Evolutionary conservation across 2,329 filamentous ascomycete genomes (phyloP), one percentile per base, ranked within the genome.

Genomic region (Diatrype stigma): DNA sequence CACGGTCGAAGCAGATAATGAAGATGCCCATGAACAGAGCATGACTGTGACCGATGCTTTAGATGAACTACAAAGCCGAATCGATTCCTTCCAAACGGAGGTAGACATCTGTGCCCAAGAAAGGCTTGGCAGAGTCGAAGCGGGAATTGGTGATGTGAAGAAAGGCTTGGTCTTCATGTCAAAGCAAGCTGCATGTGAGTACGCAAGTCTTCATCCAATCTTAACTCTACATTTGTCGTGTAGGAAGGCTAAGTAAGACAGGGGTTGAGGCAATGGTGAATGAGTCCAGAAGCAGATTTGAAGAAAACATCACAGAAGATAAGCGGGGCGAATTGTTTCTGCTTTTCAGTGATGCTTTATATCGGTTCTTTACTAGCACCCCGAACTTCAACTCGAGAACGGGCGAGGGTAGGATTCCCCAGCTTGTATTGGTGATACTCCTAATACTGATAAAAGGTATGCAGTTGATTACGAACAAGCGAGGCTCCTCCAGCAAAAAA

Each of bases 41-140:
- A 34, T 14, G 14, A 34, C 7, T 23, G 45, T 56, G 1, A 19
- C 21, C 4, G 47, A 51, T 21, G 46, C 51, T 14, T 22, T 56
- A n/a, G n/a, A n/a, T 16, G 45, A 49, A 10, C 45, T 56, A 16
- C 40, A 56, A 22, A 28, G 7, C 1, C 42, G 49, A 23, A 50
- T 54, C 12, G 42, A 51, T 3, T 32, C 35, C 6, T 56, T 56
- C 40, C 51, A 56, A 22, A 45, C 45, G 23, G 44, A 54, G 17
- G 54, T 54, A 16, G 47, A 51, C 12, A 32, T 56, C 1, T 56
- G 54, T 34, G 45, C 5, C n/a, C 37, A 48, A 19, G 51, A 54
- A 40, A 49, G 51, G 30, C 32, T 56, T 14, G 51, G 49, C 7
- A 30, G 45, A 16, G 44, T 54, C 19, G 47, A 56, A 26, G 16